Conservation (phyloP, 352 stramenopile species). For the Globisporangium parvum region DNA sequence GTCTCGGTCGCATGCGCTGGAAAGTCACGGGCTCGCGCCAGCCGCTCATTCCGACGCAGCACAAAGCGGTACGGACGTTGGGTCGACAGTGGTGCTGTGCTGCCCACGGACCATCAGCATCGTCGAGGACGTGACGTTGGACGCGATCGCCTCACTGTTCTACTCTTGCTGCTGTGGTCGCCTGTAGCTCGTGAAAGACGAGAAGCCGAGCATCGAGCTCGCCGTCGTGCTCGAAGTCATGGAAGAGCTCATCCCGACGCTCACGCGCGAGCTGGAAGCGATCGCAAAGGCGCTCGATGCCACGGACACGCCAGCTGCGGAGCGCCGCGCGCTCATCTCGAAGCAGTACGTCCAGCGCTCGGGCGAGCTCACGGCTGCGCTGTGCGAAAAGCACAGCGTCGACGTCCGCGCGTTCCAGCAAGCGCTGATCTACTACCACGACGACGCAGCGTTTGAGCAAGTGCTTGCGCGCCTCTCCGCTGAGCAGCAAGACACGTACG, state of each 20-base stretch:
- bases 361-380: slow-evolving; percentile 42
- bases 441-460: slow-evolving; percentile 60
- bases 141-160: slow-evolving; percentile 1
- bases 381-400: slow-evolving; percentile 44
- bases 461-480: slow-evolving; percentile 48
- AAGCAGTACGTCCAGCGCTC: slow-evolving; percentile 64
- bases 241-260: slow-evolving; percentile 59
- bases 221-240: slow-evolving; percentile 55
- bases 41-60: slow-evolving; percentile 50
- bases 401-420: slow-evolving; percentile 66
- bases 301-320: slow-evolving; percentile 16
- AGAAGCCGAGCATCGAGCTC: slow-evolving; percentile 59
- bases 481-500: slow-evolving; percentile 66
- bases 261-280: slow-evolving; percentile 72
- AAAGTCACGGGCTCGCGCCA: slow-evolving; percentile 76
- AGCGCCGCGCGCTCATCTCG: slow-evolving; percentile 53
- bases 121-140: neutral
- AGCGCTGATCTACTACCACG: slow-evolving; percentile 76
- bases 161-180: neutral
- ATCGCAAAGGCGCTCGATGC: slow-evolving; percentile 23
- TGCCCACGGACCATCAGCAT: neutral
- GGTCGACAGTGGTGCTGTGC: neutral
- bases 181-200: slow-evolving; percentile 38
- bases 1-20: slow-evolving; percentile 68
- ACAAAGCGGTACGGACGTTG: slow-evolving; percentile 20